phyloP scores from a whole-genome alignment of 2,329 filamentous ascomycete genomes.

The Calycina herbarum region DNA sequence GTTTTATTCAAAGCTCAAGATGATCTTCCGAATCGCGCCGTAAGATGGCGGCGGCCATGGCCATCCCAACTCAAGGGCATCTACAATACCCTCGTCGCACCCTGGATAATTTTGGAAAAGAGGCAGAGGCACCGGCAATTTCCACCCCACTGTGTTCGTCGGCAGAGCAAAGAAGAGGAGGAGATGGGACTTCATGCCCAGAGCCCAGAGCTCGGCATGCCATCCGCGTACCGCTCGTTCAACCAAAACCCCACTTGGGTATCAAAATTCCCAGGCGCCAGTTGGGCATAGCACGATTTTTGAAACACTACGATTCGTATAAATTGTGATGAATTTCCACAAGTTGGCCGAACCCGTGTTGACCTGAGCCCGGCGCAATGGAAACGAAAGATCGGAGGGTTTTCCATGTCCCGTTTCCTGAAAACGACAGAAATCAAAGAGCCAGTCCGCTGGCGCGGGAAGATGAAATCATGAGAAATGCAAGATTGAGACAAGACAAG shows the following conservation, averaged over 20 bases:
- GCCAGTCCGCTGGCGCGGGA: neutral
- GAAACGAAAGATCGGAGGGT: neutral
- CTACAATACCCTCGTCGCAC: too few species aligned
- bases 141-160: constrained; percentile 1
- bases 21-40: too few species aligned
- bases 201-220: neutral
- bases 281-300: too few species aligned
- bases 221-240: neutral
- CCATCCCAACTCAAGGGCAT: too few species aligned
- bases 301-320: too few species aligned
- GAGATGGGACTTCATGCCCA: neutral
- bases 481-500: neutral
- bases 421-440: neutral
- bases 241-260: neutral
- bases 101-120: too few species aligned
- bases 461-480: constrained; percentile 1
- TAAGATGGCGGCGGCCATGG: too few species aligned
- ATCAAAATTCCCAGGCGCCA: neutral
- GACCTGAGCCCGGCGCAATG: neutral
- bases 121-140: neutral
- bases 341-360: neutral
- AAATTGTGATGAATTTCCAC: neutral
- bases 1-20: too few species aligned
- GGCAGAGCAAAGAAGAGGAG: neutral
- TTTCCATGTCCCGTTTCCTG: neutral